phyloP scores from a whole-genome alignment of 2,329 filamentous ascomycete genomes.

The Ophiostoma piceae region DNA sequence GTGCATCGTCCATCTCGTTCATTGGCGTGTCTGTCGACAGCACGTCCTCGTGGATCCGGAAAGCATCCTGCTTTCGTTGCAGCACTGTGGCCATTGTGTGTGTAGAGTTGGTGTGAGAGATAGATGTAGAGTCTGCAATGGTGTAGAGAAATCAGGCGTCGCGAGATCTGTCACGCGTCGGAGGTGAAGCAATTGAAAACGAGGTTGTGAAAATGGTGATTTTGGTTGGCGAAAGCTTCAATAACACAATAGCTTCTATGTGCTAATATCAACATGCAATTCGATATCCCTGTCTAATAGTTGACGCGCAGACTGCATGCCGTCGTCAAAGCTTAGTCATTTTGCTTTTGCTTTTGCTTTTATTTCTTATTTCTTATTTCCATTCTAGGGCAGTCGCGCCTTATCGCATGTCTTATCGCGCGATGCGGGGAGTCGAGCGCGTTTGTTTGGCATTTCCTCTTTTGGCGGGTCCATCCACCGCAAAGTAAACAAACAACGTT shows the following conservation, averaged over 20 bases:
- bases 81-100: constrained; percentile 25
- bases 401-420: constrained; percentile 10
- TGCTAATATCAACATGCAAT: too few relatives aligned
- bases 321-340: constrained; percentile 9
- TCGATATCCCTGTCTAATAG: too few relatives aligned
- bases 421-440: constrained; percentile 8
- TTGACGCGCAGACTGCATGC: constrained; percentile 6
- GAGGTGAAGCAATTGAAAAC: too few relatives aligned
- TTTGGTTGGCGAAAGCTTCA: too few relatives aligned
- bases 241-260: neutral
- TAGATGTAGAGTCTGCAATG: too few relatives aligned
- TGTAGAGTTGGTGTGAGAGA: neutral
- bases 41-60: constrained; percentile 48
- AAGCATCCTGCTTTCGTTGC: constrained; percentile 37
- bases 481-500: constrained; percentile 37
- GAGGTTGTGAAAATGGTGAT: too few relatives aligned
- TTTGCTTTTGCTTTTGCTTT: neutral
- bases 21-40: constrained; percentile 46
- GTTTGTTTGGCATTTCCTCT: constrained; percentile 21
- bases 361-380: neutral
- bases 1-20: constrained; percentile 34
- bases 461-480: constrained; percentile 18
- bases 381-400: neutral
- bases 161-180: too few relatives aligned
- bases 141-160: too few relatives aligned